A percentile compares a stretch with the other conserved stretches of the same genome.
phyloP scores from a whole-genome alignment of 179 eudicot species.

The Silene vulgaris region DNA sequence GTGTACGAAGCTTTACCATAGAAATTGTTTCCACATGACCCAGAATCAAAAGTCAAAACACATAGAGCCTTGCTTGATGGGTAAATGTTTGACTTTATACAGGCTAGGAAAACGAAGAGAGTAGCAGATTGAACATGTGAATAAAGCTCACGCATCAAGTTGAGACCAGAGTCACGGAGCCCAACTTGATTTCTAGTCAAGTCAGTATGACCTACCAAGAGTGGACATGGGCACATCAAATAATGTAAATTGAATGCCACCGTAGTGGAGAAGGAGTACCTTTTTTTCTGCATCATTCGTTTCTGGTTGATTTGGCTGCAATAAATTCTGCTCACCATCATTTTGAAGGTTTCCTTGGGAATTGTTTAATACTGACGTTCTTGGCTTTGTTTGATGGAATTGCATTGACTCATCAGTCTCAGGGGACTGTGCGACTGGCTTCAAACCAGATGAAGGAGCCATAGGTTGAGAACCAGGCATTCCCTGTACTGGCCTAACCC shows the following conservation, averaged over 20 bases:
- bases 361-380: conserved; percentile 55
- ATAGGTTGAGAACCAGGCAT: conserved; percentile 41
- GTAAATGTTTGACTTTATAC: background rate
- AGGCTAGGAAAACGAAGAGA: background rate
- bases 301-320: conserved; percentile 55
- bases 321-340: conserved; percentile 51
- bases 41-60: background rate
- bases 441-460: conserved; percentile 39
- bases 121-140: background rate
- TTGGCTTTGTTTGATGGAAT: conserved; percentile 51
- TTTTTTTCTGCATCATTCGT: conserved; percentile 63
- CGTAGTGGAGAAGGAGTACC: conserved; percentile 34
- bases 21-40: background rate
- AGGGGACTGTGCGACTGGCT: conserved; percentile 56
- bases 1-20: background rate
- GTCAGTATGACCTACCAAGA: background rate
- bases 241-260: conserved; percentile 5
- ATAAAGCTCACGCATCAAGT: background rate
- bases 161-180: background rate
- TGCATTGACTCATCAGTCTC: conserved; percentile 43
- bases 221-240: background rate
- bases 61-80: background rate
- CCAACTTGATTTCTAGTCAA: background rate
- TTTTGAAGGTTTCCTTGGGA: conserved; percentile 50
- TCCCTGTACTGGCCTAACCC: conserved; percentile 57